Conservation (phyloP, 2,329 filamentous ascomycete genomes). For the Geosmithia morbida region DNA sequence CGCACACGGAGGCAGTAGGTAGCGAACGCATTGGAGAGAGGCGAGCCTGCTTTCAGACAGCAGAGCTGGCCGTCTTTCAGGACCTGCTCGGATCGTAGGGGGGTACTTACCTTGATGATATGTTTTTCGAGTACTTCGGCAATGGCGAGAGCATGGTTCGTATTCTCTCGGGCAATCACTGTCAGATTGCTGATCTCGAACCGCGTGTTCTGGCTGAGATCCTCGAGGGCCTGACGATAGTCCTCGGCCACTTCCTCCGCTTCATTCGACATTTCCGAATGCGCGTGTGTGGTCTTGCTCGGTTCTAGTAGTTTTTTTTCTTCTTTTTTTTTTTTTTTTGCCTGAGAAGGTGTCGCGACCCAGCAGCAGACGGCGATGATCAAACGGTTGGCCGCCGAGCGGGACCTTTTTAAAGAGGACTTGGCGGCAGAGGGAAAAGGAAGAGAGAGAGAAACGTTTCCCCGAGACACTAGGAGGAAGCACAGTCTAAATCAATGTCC, state of each 20-base stretch:
- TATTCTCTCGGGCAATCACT: slow-evolving; percentile 94
- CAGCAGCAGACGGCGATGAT: no score
- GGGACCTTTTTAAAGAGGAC: background rate
- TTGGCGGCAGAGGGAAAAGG: slow-evolving; percentile 1
- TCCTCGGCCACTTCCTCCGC: slow-evolving; percentile 85
- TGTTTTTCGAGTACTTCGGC: slow-evolving; percentile 83
- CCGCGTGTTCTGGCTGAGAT: slow-evolving; percentile 79
- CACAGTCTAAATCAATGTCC: slow-evolving; percentile 7
- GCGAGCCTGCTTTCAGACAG: background rate
- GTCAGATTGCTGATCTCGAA: slow-evolving; percentile 97
- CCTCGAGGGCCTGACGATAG: slow-evolving; percentile 85
- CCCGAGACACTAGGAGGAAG: slow-evolving; percentile 3
- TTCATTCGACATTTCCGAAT: slow-evolving; percentile 31
- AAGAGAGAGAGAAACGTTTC: slow-evolving; percentile 4
- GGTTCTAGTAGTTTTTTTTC: background rate
- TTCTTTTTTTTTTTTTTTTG: background rate
- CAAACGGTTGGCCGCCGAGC: slow-evolving; percentile 2
- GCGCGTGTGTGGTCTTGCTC: background rate
- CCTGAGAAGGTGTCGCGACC: no score
- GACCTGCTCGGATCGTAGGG: background rate
- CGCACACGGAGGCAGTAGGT: background rate
- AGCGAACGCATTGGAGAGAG: background rate
- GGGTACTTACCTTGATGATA: slow-evolving; percentile 71
- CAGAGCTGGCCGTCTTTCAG: background rate
- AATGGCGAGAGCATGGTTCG: slow-evolving; percentile 87